Percentiles rank a stretch among this genome's conserved stretches.
Evolutionary conservation across 768 basidiomycete species (phyloP).

Genomic region (Boletellus emodensis): DNA sequence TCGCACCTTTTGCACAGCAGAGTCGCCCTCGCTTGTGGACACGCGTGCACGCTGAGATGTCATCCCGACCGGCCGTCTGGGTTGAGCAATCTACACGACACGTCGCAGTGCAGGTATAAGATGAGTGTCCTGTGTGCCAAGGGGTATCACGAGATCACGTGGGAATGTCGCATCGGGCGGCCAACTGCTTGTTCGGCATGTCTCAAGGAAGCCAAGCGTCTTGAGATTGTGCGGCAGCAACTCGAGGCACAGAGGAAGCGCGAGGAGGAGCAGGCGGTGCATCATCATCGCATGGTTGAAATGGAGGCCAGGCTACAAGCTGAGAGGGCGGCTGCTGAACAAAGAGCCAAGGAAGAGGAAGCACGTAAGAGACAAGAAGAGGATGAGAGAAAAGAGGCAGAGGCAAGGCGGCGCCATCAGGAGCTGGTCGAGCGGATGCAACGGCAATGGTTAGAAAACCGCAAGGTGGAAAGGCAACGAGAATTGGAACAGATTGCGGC

Average conservation of each 20-base stretch:
- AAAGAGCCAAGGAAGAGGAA: background rate
- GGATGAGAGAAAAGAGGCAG: too few species aligned
- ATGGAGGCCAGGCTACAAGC: constrained; percentile 32
- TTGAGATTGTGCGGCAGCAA: constrained; percentile 34
- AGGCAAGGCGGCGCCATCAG: constrained; percentile 26
- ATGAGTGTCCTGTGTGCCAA: constrained; percentile 37
- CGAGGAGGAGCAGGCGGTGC: constrained; percentile 40
- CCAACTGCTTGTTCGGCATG: constrained; percentile 43
- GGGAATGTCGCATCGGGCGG: constrained; percentile 39
- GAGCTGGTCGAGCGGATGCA: too few species aligned
- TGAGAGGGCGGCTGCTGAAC: too few species aligned
- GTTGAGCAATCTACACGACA: constrained; percentile 26
- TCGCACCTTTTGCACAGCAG: constrained; percentile 3
- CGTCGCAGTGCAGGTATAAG: constrained; percentile 34
- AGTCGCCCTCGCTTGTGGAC: constrained; percentile 23
- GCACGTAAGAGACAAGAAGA: too few species aligned
- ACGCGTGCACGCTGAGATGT: constrained; percentile 57
- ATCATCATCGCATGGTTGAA: constrained; percentile 37
- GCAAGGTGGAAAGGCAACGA: too few species aligned
- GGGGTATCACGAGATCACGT: constrained; percentile 40
- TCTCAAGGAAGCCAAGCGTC: constrained; percentile 36
- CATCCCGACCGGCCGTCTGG: constrained; percentile 49
- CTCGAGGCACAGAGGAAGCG: constrained; percentile 39
- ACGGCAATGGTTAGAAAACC: too few species aligned
- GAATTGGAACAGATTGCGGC: too few species aligned